These are phyloP conservation scores for Pinus taeda DNA, from an alignment of 75 land plant genomes.

Conservation along the genomic window DNA sequence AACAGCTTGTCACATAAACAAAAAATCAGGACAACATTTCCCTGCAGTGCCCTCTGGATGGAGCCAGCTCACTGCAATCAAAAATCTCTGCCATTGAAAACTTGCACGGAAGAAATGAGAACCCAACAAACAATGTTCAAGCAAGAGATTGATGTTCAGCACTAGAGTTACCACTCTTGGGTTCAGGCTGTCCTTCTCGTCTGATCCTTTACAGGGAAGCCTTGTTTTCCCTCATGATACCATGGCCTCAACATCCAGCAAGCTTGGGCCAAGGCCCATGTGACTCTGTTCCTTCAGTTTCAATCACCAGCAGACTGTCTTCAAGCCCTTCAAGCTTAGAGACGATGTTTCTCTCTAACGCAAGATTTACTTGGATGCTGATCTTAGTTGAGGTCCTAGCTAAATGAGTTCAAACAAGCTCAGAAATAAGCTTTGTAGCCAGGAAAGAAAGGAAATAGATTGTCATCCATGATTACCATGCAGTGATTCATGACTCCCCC, in stretches of 20 bases:
- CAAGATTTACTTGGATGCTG: not conserved
- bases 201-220: not conserved
- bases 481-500: not conserved
- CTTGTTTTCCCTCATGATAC: not conserved
- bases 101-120: too few species aligned
- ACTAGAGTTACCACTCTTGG: too few species aligned
- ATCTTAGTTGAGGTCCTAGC: not conserved
- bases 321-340: not conserved
- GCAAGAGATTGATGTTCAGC: too few species aligned
- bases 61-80: too few species aligned
- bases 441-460: too few species aligned
- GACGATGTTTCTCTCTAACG: not conserved
- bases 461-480: not conserved
- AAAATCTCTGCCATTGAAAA: too few species aligned
- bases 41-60: too few species aligned
- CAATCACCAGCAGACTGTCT: not conserved
- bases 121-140: too few species aligned
- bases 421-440: not conserved
- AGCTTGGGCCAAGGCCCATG: not conserved
- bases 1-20: too few species aligned
- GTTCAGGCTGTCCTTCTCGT: too few species aligned
- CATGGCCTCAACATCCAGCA: not conserved
- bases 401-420: not conserved
- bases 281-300: not conserved
- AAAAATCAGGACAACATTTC: too few species aligned